A percentile compares a stretch with the other conserved stretches of the same genome.
These are phyloP conservation scores for Seiridium cupressi DNA, from an alignment of 2,329 filamentous ascomycete genomes.

Conservation along the genomic window DNA sequence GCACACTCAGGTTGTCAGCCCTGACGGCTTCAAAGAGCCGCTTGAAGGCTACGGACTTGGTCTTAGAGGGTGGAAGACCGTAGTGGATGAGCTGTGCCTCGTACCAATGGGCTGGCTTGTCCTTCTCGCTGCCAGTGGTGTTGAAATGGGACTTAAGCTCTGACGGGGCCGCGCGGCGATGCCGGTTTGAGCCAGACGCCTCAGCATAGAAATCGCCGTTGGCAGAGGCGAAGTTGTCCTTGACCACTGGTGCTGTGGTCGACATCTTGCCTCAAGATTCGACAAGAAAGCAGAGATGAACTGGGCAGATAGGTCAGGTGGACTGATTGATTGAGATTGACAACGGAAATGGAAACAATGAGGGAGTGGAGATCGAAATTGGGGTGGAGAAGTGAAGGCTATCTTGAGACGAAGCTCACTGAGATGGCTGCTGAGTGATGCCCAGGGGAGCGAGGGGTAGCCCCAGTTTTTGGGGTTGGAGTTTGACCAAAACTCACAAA, in stretches of 20 bases:
- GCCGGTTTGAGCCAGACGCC: conserved; percentile 38
- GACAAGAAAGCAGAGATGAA: not conserved
- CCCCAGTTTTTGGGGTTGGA: no score
- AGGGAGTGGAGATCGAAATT: no score
- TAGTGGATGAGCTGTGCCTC: conserved; percentile 63
- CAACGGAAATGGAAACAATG: no score
- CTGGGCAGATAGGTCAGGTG: no score
- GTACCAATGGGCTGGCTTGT: conserved; percentile 60
- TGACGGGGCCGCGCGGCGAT: conserved; percentile 40
- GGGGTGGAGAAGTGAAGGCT: no score
- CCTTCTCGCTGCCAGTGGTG: conserved; percentile 33
- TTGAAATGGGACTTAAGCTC: conserved; percentile 47
- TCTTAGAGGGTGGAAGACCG: conserved; percentile 53
- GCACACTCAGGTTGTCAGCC: conserved; percentile 44
- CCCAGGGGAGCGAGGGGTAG: not conserved
- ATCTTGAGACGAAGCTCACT: no score
- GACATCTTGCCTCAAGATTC: conserved; percentile 17
- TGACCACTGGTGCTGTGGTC: conserved; percentile 24
- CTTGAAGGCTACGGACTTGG: conserved; percentile 58
- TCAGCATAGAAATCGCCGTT: conserved; percentile 43
- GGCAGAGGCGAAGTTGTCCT: conserved; percentile 40
- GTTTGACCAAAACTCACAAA: no score
- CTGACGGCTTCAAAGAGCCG: conserved; percentile 57
- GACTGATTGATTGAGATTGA: no score
- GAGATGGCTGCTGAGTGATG: not conserved